Percentiles rank a stretch among this genome's conserved stretches.
Conservation (phyloP, 345 rosid genomes). For the Atalantia buxifolia region DNA sequence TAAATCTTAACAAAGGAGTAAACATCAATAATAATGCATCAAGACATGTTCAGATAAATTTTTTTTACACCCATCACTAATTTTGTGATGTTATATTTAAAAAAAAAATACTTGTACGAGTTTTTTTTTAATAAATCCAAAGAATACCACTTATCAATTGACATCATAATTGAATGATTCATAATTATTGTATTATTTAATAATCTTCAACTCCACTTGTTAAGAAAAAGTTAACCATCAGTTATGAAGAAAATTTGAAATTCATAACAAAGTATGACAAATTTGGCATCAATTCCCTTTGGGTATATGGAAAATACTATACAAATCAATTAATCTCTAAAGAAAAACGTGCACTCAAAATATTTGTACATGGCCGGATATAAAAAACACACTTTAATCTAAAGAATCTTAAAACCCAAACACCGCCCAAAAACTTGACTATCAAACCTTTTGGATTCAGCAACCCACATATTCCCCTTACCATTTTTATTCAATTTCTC, state of each 20-base stretch:
- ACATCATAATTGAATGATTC: not conserved
- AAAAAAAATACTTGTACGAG: no score
- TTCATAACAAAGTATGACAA: not conserved
- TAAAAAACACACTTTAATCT: not conserved
- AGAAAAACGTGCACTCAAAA: constrained; percentile 13
- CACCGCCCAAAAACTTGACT: not conserved
- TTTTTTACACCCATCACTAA: no score
- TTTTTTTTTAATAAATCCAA: no score
- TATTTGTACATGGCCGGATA: not conserved
- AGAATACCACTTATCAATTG: not conserved
- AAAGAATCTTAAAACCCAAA: constrained; percentile 2
- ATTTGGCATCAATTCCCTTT: not conserved
- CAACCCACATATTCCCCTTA: not conserved
- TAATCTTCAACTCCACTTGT: not conserved
- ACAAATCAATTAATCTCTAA: not conserved
- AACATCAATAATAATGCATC: no score
- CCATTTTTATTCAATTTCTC: no score
- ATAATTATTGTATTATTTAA: not conserved
- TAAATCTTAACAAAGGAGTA: no score
- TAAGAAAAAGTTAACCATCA: not conserved
- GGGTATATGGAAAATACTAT: not conserved
- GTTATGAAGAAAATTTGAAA: not conserved
- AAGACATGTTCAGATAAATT: rapidly evolving
- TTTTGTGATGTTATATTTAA: no score
- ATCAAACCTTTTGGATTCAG: not conserved